Conservation (phyloP, 2,329 filamentous ascomycete species). For the Fusarium fracticaudum region DNA sequence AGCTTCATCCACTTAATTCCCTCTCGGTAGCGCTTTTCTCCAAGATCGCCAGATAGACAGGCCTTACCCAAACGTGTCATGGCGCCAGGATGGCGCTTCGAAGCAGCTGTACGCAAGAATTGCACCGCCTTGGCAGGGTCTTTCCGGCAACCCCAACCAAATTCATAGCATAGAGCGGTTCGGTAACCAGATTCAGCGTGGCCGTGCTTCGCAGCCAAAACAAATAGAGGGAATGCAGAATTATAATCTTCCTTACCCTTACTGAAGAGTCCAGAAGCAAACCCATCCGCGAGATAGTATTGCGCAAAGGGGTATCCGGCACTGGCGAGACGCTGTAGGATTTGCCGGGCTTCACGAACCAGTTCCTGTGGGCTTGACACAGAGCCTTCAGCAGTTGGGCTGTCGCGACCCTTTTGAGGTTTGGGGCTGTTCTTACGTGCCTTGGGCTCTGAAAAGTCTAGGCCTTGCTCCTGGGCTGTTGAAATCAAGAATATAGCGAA, state of each 20-base stretch:
- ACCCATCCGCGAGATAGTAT: conserved; percentile 96
- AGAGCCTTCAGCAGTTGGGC: conserved; percentile 56
- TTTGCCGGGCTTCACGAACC: conserved; percentile 86
- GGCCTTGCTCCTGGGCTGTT: conserved; percentile 80
- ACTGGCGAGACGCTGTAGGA: conserved; percentile 86
- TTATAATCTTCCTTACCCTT: conserved; percentile 94
- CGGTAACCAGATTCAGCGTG: conserved; percentile 97
- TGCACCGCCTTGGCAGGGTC: conserved; percentile 93
- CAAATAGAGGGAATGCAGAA: conserved; percentile 90
- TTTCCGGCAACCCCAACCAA: conserved; percentile 94
- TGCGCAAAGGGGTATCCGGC: conserved; percentile 95
- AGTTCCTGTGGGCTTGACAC: conserved; percentile 71
- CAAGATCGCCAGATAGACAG: conserved; percentile 89
- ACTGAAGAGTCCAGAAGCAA: conserved; percentile 92
- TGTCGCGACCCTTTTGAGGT: conserved; percentile 57
- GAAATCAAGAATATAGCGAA: conserved; percentile 96
- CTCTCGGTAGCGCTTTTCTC: conserved; percentile 86
- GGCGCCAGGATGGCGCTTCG: conserved; percentile 93
- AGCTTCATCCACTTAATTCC: conserved; percentile 97
- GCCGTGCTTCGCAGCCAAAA: conserved; percentile 94
- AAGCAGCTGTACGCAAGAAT: conserved; percentile 88
- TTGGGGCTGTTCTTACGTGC: conserved; percentile 59
- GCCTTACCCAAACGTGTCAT: conserved; percentile 93
- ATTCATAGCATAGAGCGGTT: conserved; percentile 94
- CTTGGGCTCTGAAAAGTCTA: conserved; percentile 60